A percentile compares a stretch with the other conserved stretches of the same genome.
Evolutionary conservation across 352 stramenopile species (phyloP).

Genomic region (Pythium guiyangense): DNA sequence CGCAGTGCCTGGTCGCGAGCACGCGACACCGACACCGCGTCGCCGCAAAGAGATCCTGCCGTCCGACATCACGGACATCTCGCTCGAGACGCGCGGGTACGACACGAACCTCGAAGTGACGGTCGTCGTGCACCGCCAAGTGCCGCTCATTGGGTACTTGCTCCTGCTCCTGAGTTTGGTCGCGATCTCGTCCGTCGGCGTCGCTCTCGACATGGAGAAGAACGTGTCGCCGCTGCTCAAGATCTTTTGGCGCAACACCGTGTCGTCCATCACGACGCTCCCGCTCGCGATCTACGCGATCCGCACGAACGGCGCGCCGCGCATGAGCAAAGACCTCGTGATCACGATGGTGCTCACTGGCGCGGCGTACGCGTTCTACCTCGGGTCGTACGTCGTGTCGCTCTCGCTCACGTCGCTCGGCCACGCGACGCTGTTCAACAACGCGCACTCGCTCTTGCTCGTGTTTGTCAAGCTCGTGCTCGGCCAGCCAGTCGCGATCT

Average conservation of each 20-base stretch:
- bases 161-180: constrained; percentile 63
- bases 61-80: constrained; percentile 65
- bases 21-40: constrained; percentile 40
- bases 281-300: constrained; percentile 51
- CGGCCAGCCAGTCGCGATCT: constrained; percentile 61
- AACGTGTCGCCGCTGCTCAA: constrained; percentile 80
- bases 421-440: constrained; percentile 88
- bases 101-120: constrained; percentile 11
- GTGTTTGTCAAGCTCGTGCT: constrained; percentile 56
- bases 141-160: constrained; percentile 73
- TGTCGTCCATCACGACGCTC: constrained; percentile 65
- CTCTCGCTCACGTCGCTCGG: constrained; percentile 74
- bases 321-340: constrained; percentile 65
- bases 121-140: constrained; percentile 51
- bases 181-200: constrained; percentile 73
- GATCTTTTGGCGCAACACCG: constrained; percentile 77
- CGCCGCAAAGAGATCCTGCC: constrained; percentile 58
- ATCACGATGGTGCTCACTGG: constrained; percentile 47
- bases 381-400: constrained; percentile 80
- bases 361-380: constrained; percentile 74
- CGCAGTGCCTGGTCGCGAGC: constrained; percentile 54
- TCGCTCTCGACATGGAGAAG: constrained; percentile 63
- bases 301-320: constrained; percentile 49
- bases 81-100: constrained; percentile 66
- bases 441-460: constrained; percentile 81